These are phyloP conservation scores for Aspergillus ruber DNA, from an alignment of 2,329 filamentous ascomycete species.

Conservation along the genomic window DNA sequence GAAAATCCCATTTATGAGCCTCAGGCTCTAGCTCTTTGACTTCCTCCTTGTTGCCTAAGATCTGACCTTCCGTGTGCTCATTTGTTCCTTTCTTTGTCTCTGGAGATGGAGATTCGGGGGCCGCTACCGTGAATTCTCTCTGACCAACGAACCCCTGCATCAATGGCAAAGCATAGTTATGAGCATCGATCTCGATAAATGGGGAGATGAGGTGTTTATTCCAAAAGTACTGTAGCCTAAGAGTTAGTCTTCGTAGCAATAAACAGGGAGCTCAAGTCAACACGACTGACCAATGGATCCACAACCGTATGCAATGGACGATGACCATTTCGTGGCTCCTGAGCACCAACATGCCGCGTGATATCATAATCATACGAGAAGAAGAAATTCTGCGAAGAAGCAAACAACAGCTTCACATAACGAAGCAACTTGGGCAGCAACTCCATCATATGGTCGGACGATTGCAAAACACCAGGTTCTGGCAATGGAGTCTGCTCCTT, in stretches of 20 bases:
- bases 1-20: slow-evolving; percentile 46
- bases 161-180: slow-evolving; percentile 67
- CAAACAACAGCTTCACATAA: slow-evolving; percentile 78
- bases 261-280: not conserved
- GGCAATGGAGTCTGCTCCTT: not conserved
- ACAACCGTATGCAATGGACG: slow-evolving; percentile 64
- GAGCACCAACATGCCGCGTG: slow-evolving; percentile 56
- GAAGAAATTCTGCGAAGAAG: slow-evolving; percentile 73
- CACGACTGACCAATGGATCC: slow-evolving; percentile 53
- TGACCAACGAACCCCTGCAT: slow-evolving; percentile 96
- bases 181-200: slow-evolving; percentile 67
- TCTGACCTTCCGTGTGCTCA: slow-evolving; percentile 20
- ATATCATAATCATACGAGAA: slow-evolving; percentile 94
- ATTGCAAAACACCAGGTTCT: not conserved
- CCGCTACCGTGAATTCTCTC: slow-evolving; percentile 66
- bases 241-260: not conserved
- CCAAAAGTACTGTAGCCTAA: slow-evolving; percentile 67
- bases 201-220: slow-evolving; percentile 69
- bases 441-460: slow-evolving; percentile 42
- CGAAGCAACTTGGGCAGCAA: slow-evolving; percentile 78
- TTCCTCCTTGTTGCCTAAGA: slow-evolving; percentile 40
- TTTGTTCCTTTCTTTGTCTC: slow-evolving; percentile 8
- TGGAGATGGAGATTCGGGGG: slow-evolving; percentile 10
- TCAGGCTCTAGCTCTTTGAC: slow-evolving; percentile 19
- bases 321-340: slow-evolving; percentile 37